phyloP scores from a whole-genome alignment of 1,284 basidiomycete species.

The Papiliotrema nemorosa region DNA sequence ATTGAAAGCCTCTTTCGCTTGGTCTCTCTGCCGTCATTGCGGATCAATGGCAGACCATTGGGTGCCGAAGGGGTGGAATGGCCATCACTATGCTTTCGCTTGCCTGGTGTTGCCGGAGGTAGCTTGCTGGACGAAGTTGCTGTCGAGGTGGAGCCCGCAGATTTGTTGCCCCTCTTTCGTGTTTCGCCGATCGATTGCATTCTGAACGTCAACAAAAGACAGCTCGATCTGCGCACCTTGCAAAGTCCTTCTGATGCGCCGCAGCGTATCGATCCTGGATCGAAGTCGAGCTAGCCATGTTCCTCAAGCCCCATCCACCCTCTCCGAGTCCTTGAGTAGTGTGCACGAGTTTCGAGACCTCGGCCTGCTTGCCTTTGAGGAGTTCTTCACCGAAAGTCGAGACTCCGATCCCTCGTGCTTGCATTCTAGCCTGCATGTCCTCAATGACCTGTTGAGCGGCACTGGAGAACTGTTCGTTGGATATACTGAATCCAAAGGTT shows the following conservation, averaged over 20 bases:
- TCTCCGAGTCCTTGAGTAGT: slow-evolving; percentile 25
- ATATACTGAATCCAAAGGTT: slow-evolving; percentile 31
- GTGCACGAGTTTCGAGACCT: slow-evolving; percentile 33
- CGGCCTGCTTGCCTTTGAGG: slow-evolving; percentile 41
- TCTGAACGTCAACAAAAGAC: slow-evolving; percentile 11
- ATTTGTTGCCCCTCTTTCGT: background rate
- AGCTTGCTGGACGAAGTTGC: background rate
- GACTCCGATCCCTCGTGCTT: slow-evolving; percentile 4
- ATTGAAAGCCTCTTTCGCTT: slow-evolving; percentile 28
- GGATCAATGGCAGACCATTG: slow-evolving; percentile 23
- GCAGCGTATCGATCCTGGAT: slow-evolving; percentile 35
- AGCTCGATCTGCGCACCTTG: slow-evolving; percentile 25
- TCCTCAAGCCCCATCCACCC: slow-evolving; percentile 34
- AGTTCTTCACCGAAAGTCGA: slow-evolving; percentile 26
- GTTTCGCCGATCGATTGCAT: slow-evolving; percentile 26
- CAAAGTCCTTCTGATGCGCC: slow-evolving; percentile 39
- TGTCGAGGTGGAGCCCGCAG: background rate
- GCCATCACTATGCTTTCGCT: slow-evolving; percentile 18
- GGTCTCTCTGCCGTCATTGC: slow-evolving; percentile 12
- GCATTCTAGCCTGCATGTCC: slow-evolving; percentile 41
- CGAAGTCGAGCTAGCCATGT: background rate
- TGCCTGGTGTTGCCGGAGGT: slow-evolving; percentile 9
- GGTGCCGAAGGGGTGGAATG: slow-evolving; percentile 26
- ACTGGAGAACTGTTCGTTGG: slow-evolving; percentile 32
- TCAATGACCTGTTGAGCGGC: slow-evolving; percentile 32